phyloP scores from a whole-genome alignment of 768 basidiomycete species.

The Hypsizygus marmoreus region DNA sequence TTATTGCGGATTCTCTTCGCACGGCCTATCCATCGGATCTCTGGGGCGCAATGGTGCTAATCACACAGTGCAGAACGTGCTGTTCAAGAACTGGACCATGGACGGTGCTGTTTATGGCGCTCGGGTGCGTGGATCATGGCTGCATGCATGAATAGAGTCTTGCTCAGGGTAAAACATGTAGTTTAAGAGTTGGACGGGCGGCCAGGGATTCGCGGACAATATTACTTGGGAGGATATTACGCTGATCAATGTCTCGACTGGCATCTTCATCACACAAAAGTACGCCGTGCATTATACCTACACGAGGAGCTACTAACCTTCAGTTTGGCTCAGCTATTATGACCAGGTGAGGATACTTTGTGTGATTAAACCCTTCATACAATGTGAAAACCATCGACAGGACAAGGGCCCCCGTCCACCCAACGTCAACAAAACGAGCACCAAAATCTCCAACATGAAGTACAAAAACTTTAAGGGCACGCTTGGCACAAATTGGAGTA shows the following conservation, averaged over 20 bases:
- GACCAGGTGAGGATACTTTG: no score
- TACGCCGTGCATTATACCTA: conserved; percentile 15
- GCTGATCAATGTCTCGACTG: conserved; percentile 44
- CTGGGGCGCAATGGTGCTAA: conserved; percentile 41
- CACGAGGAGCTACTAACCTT: neutral
- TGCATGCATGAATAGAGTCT: no score
- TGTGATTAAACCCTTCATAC: no score
- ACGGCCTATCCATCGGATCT: conserved; percentile 51
- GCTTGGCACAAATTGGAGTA: conserved; percentile 38
- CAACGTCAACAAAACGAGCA: conserved; percentile 35
- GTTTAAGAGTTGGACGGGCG: conserved; percentile 54
- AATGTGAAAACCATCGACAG: no score
- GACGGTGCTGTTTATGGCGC: conserved; percentile 51
- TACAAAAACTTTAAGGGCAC: conserved; percentile 38
- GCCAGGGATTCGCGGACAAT: conserved; percentile 47
- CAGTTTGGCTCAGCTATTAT: conserved; percentile 40
- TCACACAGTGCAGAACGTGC: conserved; percentile 43
- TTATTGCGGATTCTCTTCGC: conserved; percentile 47
- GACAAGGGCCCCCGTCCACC: conserved; percentile 35
- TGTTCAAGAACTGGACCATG: conserved; percentile 52
- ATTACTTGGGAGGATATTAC: conserved; percentile 49
- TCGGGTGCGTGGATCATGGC: conserved; percentile 26
- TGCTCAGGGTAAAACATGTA: no score
- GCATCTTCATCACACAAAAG: conserved; percentile 50
- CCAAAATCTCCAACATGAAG: conserved; percentile 33